Percentiles rank a stretch among this genome's conserved stretches.
Conservation (phyloP, 2,329 filamentous ascomycete genomes). For the Arthrobotrys sinensis region DNA sequence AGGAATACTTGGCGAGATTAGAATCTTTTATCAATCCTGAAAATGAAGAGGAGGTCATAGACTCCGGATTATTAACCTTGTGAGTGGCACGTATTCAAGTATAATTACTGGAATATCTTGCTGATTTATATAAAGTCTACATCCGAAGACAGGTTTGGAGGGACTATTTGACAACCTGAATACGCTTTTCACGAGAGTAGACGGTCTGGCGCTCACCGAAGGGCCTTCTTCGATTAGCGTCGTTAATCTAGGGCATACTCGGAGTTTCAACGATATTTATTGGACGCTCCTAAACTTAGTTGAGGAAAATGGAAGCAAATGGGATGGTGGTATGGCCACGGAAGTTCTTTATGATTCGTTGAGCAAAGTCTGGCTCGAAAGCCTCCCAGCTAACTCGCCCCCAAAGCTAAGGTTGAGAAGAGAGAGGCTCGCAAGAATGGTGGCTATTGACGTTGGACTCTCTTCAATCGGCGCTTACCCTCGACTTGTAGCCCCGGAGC, state of each 20-base stretch:
- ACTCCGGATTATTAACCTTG: slow-evolving; percentile 17
- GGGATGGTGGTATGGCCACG: neutral
- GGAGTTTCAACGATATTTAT: neutral
- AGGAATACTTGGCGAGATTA: slow-evolving; percentile 25
- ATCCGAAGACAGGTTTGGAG: slow-evolving; percentile 12
- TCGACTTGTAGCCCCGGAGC: neutral
- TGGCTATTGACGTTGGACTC: slow-evolving; percentile 35
- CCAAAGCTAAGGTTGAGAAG: slow-evolving; percentile 43
- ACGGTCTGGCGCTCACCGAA: neutral
- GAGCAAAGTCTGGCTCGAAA: slow-evolving; percentile 45
- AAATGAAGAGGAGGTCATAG: neutral
- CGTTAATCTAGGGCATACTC: slow-evolving; percentile 6
- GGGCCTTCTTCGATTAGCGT: slow-evolving; percentile 4
- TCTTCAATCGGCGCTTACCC: slow-evolving; percentile 42
- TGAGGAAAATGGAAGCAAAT: neutral
- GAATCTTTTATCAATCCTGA: slow-evolving; percentile 1
- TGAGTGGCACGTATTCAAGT: slow-evolving; percentile 5
- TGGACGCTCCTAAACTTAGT: neutral
- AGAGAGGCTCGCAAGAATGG: slow-evolving; percentile 53
- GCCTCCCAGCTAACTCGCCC: slow-evolving; percentile 25
- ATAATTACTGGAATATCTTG: neutral
- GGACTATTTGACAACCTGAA: slow-evolving; percentile 43
- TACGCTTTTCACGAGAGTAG: slow-evolving; percentile 20
- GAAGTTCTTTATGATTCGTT: slow-evolving; percentile 39
- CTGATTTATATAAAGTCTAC: slow-evolving; percentile 26